These are phyloP conservation scores for Solanum hybrid DNA, from an alignment of 305 asterid genomes.

Conservation along the genomic window DNA sequence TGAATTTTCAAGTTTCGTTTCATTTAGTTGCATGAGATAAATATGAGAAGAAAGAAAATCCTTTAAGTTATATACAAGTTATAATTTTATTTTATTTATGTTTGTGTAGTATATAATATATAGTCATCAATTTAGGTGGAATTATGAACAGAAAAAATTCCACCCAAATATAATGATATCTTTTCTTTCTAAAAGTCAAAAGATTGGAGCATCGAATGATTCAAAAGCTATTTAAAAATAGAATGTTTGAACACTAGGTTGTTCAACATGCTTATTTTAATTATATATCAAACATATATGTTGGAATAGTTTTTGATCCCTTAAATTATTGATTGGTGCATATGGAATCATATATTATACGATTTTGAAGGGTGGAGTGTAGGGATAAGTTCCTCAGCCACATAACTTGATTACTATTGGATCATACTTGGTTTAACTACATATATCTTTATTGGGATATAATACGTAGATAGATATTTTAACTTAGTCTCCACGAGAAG, in stretches of 20 bases:
- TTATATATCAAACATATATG: no score
- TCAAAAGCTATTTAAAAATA: not conserved
- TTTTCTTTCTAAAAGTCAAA: not conserved
- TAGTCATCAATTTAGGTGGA: not conserved
- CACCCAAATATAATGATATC: not conserved
- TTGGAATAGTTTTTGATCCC: not conserved
- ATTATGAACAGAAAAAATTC: not conserved
- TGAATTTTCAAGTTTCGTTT: no score
- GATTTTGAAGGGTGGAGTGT: not conserved
- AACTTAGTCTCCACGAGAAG: not conserved
- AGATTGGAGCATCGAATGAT: not conserved
- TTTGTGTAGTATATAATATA: not conserved
- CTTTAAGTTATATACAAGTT: not conserved
- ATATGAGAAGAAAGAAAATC: not conserved
- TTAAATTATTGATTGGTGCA: not conserved
- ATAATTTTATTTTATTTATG: not conserved
- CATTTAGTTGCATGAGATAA: not conserved
- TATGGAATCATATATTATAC: not conserved
- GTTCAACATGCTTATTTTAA: not conserved
- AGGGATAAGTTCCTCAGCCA: not conserved
- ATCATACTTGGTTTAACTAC: not conserved
- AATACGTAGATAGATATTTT: not conserved
- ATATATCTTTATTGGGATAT: not conserved
- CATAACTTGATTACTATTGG: not conserved
- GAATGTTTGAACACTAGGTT: not conserved